Conservation (phyloP, 345 rosid genomes). For the Eucalyptus tenuipes region DNA sequence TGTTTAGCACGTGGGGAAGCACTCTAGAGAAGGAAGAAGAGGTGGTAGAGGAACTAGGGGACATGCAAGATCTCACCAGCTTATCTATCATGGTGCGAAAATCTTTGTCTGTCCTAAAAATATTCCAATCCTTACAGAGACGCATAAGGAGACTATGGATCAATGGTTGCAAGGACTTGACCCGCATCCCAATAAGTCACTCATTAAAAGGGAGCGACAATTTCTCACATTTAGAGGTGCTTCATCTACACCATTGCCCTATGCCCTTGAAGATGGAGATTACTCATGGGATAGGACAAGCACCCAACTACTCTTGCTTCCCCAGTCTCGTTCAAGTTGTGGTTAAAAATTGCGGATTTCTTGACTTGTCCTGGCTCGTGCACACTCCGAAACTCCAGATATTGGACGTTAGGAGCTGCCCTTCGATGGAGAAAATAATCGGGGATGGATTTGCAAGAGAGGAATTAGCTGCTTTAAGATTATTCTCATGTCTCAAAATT, state of each 20-base stretch:
- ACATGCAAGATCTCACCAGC: neutral
- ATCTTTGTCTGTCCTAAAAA: neutral
- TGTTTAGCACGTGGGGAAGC: accelerated
- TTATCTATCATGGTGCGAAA: accelerated
- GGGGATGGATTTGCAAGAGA: neutral
- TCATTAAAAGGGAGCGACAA: accelerated
- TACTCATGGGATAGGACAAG: neutral
- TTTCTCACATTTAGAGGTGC: neutral
- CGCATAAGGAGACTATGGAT: neutral
- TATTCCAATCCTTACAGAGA: neutral
- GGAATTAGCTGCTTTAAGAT: neutral
- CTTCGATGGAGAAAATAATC: neutral
- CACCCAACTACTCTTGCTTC: neutral
- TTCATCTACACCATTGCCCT: accelerated
- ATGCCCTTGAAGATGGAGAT: neutral
- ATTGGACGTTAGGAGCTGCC: accelerated
- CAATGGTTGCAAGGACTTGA: accelerated
- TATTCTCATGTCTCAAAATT: neutral
- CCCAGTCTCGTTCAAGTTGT: accelerated
- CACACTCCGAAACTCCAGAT: neutral
- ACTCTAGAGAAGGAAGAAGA: accelerated
- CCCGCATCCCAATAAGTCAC: neutral
- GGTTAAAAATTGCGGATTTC: accelerated
- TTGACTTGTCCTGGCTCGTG: neutral
- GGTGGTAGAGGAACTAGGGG: neutral